Conservation (phyloP, 2,329 filamentous ascomycete genomes). For the Fusarium pseudograminearum region DNA sequence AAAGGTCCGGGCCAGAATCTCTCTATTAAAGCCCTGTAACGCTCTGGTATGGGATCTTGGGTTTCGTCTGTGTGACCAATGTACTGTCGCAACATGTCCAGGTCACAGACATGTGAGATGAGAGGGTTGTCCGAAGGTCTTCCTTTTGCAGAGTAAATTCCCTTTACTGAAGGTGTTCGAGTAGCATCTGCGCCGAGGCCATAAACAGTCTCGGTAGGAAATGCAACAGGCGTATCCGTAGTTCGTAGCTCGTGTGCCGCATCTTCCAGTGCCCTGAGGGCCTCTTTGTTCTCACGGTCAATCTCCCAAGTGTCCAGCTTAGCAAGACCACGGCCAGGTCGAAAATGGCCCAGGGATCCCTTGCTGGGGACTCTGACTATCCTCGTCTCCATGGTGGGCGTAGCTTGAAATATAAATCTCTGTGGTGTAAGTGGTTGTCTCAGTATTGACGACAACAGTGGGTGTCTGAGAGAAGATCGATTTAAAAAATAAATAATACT, state of each 20-base stretch:
- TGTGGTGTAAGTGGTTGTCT: conserved; percentile 48
- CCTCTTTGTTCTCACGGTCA: conserved; percentile 46
- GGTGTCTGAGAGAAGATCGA: conserved; percentile 6
- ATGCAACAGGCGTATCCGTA: conserved; percentile 84
- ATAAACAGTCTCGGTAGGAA: conserved; percentile 98
- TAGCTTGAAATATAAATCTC: conserved; percentile 24
- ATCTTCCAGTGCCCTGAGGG: conserved; percentile 63
- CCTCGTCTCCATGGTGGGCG: conserved; percentile 55
- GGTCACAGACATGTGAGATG: conserved; percentile 89
- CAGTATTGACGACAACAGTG: neutral
- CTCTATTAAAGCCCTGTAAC: conserved; percentile 82
- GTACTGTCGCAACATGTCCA: conserved; percentile 78
- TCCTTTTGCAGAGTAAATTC: conserved; percentile 94
- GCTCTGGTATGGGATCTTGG: conserved; percentile 69
- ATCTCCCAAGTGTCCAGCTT: conserved; percentile 60
- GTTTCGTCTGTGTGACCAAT: conserved; percentile 55
- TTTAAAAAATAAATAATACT: conserved; percentile 5
- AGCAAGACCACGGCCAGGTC: conserved; percentile 44
- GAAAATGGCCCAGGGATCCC: conserved; percentile 53
- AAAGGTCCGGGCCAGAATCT: conserved; percentile 95
- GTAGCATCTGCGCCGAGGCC: conserved; percentile 97
- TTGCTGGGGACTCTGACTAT: conserved; percentile 53
- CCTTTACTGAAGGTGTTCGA: conserved; percentile 81
- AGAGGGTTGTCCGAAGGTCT: conserved; percentile 94
- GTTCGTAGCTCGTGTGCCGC: conserved; percentile 75